phyloP scores from a whole-genome alignment of 2,329 filamentous ascomycete genomes.

The Epichloe sibirici region DNA sequence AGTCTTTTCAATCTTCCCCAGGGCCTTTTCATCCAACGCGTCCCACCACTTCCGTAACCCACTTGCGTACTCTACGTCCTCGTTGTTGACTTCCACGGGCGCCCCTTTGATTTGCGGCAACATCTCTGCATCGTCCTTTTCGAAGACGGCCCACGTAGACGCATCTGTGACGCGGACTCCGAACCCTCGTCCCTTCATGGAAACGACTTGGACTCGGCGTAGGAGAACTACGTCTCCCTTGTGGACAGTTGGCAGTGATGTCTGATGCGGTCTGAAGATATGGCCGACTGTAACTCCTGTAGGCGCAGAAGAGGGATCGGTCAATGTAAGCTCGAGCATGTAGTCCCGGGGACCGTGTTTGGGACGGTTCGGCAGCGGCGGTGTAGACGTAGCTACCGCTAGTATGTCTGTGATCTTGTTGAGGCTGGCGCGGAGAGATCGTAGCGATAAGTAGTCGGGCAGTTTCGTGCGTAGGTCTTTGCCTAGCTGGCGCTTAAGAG shows the following conservation, averaged over 20 bases:
- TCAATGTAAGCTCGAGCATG: conserved; percentile 44
- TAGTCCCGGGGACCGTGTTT: conserved; percentile 48
- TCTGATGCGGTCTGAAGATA: conserved; percentile 46
- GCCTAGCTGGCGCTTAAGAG: conserved; percentile 33
- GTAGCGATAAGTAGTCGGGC: conserved; percentile 40
- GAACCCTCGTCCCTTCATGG: conserved; percentile 42
- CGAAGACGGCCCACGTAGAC: conserved; percentile 52
- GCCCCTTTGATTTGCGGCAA: conserved; percentile 45
- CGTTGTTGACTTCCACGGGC: conserved; percentile 42
- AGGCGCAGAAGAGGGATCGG: conserved; percentile 42
- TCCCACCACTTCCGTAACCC: conserved; percentile 38
- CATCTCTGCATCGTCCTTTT: conserved; percentile 26
- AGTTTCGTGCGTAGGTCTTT: conserved; percentile 36
- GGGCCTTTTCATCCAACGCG: conserved; percentile 35
- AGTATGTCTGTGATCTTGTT: conserved; percentile 40
- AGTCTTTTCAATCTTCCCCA: conserved; percentile 24
- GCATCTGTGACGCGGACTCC: conserved; percentile 41
- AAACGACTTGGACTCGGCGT: conserved; percentile 40
- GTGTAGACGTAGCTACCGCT: conserved; percentile 39
- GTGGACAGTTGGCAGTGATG: conserved; percentile 41
- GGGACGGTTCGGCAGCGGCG: conserved; percentile 38
- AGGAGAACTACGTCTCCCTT: conserved; percentile 47
- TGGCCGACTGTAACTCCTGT: conserved; percentile 39
- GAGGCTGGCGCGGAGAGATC: conserved; percentile 36
- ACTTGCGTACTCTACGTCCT: conserved; percentile 36